Evolutionary conservation across 768 basidiomycete species (phyloP).

Genomic region (Kondoa subrosea): DNA sequence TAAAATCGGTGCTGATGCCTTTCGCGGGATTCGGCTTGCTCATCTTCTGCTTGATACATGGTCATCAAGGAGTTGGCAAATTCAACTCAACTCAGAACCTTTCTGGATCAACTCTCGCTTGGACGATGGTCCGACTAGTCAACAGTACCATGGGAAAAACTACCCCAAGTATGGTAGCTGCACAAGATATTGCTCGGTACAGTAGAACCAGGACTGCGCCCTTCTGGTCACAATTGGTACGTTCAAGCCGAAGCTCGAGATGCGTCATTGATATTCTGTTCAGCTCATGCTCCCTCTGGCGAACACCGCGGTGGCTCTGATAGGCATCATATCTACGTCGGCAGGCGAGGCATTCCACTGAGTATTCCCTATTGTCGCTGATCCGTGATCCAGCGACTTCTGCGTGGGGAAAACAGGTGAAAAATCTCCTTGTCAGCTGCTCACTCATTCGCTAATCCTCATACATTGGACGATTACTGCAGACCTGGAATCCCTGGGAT

Average conservation of each 20-base stretch:
- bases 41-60: constrained; percentile 15
- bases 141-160: constrained; percentile 3
- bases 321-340: constrained; percentile 12
- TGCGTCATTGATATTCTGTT: neutral
- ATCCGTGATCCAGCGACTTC: no score
- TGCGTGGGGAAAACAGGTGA: no score
- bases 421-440: no score
- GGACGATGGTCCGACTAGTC: constrained; percentile 14
- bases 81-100: constrained; percentile 10
- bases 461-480: no score
- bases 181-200: constrained; percentile 10
- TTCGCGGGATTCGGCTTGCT: constrained; percentile 15
- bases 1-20: constrained; percentile 17
- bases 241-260: neutral
- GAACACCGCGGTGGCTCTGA: constrained; percentile 17
- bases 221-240: constrained; percentile 11
- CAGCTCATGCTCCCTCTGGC: constrained; percentile 3
- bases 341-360: no score
- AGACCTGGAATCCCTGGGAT: constrained; percentile 17
- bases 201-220: constrained; percentile 5
- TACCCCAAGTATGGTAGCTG: neutral
- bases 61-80: neutral
- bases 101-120: constrained; percentile 11
- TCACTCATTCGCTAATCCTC: no score
- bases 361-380: no score